Evolutionary conservation across 2,329 filamentous ascomycete genomes (phyloP).

Genomic region (Fusarium luffae): DNA sequence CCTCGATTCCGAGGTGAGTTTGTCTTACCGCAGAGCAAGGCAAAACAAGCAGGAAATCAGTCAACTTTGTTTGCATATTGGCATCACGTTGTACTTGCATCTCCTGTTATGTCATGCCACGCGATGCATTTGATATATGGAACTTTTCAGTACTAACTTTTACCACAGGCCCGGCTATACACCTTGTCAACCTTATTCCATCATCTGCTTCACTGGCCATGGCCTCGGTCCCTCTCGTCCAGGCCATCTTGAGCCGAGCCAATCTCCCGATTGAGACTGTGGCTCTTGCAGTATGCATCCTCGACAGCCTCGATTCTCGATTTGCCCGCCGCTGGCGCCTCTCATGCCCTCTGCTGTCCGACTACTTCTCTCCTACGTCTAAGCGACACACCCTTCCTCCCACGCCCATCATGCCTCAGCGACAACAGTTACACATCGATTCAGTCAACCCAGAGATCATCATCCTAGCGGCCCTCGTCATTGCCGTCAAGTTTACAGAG

Average conservation of each 20-base stretch:
- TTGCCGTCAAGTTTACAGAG: conserved; percentile 74
- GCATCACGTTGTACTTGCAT: conserved; percentile 21
- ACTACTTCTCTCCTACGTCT: conserved; percentile 44
- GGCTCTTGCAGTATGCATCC: conserved; percentile 72
- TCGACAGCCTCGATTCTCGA: conserved; percentile 71
- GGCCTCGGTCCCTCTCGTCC: conserved; percentile 68
- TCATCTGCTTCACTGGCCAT: conserved; percentile 69
- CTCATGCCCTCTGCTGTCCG: conserved; percentile 62
- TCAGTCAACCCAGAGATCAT: conserved; percentile 71
- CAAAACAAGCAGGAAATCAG: not conserved
- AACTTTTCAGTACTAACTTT: conserved; percentile 24
- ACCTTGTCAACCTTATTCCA: conserved; percentile 74
- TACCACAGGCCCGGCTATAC: conserved; percentile 68
- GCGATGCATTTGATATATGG: conserved; percentile 1
- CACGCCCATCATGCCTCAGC: conserved; percentile 49
- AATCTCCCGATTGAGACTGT: conserved; percentile 69
- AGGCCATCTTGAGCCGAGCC: conserved; percentile 69
- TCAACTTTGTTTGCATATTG: not conserved
- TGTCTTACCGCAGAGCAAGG: not conserved
- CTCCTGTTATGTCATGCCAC: conserved; percentile 11
- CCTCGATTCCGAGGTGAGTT: conserved; percentile 53
- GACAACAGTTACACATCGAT: conserved; percentile 66
- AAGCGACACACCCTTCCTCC: conserved; percentile 63
- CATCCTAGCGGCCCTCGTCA: conserved; percentile 69
- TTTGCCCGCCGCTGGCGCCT: conserved; percentile 73